phyloP scores from a whole-genome alignment of 208 protist species.

The Crithidia fasciculata region DNA sequence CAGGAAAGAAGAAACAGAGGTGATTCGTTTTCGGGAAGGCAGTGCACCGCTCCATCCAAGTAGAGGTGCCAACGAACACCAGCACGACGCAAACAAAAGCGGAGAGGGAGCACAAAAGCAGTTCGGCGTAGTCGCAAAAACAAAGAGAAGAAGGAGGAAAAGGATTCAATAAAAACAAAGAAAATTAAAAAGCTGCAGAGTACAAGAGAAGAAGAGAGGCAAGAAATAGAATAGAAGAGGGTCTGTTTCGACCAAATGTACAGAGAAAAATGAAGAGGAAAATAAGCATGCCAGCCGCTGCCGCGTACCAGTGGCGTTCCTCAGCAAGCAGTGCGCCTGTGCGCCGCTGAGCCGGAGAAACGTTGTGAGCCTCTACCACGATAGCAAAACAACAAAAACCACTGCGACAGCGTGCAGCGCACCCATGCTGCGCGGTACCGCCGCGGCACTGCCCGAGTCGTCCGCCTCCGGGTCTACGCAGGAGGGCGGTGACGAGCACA shows the following conservation, averaged over 20 bases:
- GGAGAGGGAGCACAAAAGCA: no score
- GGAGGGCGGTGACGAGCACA: conserved; percentile 1
- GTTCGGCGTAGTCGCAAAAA: no score
- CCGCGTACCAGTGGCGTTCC: no score
- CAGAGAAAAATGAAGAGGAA: no score
- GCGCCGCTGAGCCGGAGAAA: neutral
- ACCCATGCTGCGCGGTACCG: neutral
- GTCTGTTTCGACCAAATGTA: no score
- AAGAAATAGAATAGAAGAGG: neutral
- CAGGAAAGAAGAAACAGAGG: neutral
- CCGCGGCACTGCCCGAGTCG: neutral
- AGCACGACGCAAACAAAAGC: neutral
- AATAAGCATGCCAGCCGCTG: no score
- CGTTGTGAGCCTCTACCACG: neutral
- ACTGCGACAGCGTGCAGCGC: neutral
- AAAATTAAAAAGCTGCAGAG: neutral
- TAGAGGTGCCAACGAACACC: neutral
- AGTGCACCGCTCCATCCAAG: neutral
- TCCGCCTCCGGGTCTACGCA: neutral
- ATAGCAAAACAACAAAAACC: neutral
- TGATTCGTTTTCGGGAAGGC: neutral
- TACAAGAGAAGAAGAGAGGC: neutral
- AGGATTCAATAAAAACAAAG: neutral
- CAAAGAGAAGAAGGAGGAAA: neutral
- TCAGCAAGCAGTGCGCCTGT: neutral